These are phyloP conservation scores for Hypholoma sublateritium DNA, from an alignment of 768 basidiomycete genomes.

Conservation along the genomic window DNA sequence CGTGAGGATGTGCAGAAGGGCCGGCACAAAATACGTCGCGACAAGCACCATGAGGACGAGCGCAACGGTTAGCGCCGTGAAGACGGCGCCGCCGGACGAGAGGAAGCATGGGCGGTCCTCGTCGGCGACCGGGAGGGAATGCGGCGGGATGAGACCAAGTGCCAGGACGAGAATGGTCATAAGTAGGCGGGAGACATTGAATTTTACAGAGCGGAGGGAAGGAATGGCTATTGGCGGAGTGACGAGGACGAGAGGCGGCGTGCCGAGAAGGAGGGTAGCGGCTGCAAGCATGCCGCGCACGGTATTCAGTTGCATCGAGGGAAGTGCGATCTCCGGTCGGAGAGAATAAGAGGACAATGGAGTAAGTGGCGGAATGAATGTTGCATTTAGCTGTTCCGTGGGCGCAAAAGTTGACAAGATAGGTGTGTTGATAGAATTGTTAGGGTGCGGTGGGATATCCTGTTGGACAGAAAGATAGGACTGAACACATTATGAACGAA, in stretches of 20 bases:
- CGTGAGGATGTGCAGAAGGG: slow-evolving; percentile 74
- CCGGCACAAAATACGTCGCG: slow-evolving; percentile 68
- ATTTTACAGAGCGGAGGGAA: slow-evolving; percentile 36
- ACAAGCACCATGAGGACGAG: slow-evolving; percentile 50
- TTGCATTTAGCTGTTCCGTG: slow-evolving; percentile 7
- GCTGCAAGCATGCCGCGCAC: slow-evolving; percentile 42
- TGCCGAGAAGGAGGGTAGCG: slow-evolving; percentile 53
- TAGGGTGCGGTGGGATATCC: slow-evolving; percentile 4
- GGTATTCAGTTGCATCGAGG: slow-evolving; percentile 31
- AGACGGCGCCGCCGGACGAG: slow-evolving; percentile 13
- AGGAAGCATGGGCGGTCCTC: slow-evolving; percentile 10
- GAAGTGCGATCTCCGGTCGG: slow-evolving; percentile 15
- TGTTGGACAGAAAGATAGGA: slow-evolving; percentile 14
- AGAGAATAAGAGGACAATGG: slow-evolving; percentile 14
- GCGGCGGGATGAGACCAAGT: slow-evolving; percentile 46
- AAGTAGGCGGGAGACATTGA: slow-evolving; percentile 47
- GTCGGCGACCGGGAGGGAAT: slow-evolving; percentile 5
- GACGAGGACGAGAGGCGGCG: slow-evolving; percentile 60
- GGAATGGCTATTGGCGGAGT: slow-evolving; percentile 53
- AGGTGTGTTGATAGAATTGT: background rate
- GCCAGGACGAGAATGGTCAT: slow-evolving; percentile 39
- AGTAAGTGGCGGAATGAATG: slow-evolving; percentile 16
- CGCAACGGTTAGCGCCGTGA: slow-evolving; percentile 39
- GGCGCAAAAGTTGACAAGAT: background rate
- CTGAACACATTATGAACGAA: slow-evolving; percentile 22